phyloP scores from a whole-genome alignment of 208 protist genomes.

The Trypanosoma caninum region DNA sequence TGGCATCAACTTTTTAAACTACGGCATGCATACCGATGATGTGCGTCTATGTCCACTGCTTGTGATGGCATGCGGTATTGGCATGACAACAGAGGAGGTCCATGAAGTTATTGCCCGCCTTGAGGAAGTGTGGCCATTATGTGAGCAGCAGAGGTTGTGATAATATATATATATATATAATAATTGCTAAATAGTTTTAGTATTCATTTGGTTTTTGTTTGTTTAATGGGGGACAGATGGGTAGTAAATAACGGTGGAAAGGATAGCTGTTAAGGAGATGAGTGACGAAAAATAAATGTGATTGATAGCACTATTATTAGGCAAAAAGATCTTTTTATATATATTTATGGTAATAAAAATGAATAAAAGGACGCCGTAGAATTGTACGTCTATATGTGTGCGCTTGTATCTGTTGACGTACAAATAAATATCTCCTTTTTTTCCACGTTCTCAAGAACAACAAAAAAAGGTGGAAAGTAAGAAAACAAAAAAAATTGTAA shows the following conservation, averaged over 20 bases:
- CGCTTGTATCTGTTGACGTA: no score
- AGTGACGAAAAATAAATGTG: background rate
- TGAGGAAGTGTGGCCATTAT: constrained; percentile 42
- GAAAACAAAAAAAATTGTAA: background rate
- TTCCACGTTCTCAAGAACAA: no score
- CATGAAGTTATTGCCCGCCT: constrained; percentile 35
- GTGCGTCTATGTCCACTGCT: constrained; percentile 36
- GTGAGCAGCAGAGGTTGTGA: background rate
- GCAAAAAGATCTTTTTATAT: no score
- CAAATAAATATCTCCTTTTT: no score
- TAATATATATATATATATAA: constrained; percentile 2
- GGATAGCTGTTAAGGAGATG: no score
- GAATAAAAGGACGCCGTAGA: background rate
- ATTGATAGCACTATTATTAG: background rate
- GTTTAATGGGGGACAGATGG: no score
- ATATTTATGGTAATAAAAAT: background rate
- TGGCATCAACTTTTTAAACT: constrained; percentile 49
- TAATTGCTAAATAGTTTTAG: no score
- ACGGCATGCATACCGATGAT: constrained; percentile 57
- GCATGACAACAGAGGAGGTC: constrained; percentile 48
- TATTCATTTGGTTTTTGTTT: no score
- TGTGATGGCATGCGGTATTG: constrained; percentile 67
- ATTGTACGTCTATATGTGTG: no score
- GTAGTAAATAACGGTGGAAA: no score
- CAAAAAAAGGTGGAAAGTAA: background rate